Evolutionary conservation across 2,329 filamentous ascomycete species (phyloP).

Genomic region (Penicillium olsonii): DNA sequence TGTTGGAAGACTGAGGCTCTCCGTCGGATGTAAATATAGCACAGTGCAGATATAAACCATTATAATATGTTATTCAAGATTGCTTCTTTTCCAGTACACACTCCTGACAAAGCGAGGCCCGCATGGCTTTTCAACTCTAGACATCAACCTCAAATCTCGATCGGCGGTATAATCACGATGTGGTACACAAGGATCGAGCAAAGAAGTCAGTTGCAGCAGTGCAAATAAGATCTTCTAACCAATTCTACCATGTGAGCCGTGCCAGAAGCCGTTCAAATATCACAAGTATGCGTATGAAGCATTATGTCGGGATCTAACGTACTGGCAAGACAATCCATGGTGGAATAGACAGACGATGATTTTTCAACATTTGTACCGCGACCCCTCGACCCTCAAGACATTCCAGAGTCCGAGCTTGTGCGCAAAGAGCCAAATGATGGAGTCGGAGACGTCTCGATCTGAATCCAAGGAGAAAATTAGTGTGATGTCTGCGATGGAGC

Average conservation of each 20-base stretch:
- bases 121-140: too few species aligned
- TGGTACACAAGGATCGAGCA: slow-evolving; percentile 5
- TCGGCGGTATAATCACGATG: not conserved
- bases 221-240: not conserved
- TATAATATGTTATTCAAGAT: not conserved
- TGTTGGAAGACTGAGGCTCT: too few species aligned
- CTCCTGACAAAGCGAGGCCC: too few species aligned
- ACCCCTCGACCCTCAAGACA: not conserved
- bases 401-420: too few species aligned
- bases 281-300: not conserved
- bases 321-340: not conserved
- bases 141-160: not conserved
- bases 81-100: too few species aligned
- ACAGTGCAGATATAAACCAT: too few species aligned
- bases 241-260: not conserved
- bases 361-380: not conserved
- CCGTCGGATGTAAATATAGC: too few species aligned
- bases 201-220: not conserved
- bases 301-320: not conserved
- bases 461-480: too few species aligned
- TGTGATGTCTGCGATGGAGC: too few species aligned
- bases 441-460: too few species aligned
- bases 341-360: not conserved
- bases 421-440: too few species aligned
- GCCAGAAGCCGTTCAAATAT: not conserved